phyloP scores from a whole-genome alignment of 75 land plant genomes.

The Chamaecyparis obtusa region DNA sequence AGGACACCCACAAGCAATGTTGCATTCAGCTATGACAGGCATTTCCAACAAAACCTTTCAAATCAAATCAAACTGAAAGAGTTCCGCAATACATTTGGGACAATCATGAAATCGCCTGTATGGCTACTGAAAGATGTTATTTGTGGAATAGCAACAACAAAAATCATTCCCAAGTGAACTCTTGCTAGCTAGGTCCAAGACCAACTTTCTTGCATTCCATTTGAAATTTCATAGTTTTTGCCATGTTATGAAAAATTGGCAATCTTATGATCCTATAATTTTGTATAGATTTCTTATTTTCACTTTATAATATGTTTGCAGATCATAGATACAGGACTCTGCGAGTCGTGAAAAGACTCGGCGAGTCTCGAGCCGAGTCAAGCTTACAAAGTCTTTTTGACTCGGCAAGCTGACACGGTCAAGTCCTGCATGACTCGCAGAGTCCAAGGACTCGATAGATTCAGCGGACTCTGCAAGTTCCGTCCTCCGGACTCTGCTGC shows the following conservation, averaged over 20 bases:
- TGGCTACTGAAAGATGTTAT: not conserved
- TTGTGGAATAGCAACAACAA: not conserved
- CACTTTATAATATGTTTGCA: not conserved
- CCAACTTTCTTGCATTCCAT: not conserved
- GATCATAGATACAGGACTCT: no score
- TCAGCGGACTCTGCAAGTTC: no score
- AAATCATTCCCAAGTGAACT: not conserved
- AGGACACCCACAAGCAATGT: not conserved
- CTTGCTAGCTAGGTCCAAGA: not conserved
- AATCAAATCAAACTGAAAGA: not conserved
- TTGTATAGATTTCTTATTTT: not conserved
- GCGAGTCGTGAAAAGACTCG: no score
- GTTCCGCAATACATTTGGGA: not conserved
- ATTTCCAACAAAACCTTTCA: not conserved
- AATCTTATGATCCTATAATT: not conserved
- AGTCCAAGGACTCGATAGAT: no score
- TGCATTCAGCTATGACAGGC: not conserved
- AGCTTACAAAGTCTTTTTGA: no score
- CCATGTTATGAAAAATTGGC: not conserved
- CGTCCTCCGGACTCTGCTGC: no score
- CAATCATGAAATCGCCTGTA: not conserved
- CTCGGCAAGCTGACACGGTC: no score
- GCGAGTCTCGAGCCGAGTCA: no score
- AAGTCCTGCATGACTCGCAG: no score
- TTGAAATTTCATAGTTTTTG: not conserved